phyloP scores from a whole-genome alignment of 495 filamentous ascomycete species.

The Tuber melanosporum region DNA sequence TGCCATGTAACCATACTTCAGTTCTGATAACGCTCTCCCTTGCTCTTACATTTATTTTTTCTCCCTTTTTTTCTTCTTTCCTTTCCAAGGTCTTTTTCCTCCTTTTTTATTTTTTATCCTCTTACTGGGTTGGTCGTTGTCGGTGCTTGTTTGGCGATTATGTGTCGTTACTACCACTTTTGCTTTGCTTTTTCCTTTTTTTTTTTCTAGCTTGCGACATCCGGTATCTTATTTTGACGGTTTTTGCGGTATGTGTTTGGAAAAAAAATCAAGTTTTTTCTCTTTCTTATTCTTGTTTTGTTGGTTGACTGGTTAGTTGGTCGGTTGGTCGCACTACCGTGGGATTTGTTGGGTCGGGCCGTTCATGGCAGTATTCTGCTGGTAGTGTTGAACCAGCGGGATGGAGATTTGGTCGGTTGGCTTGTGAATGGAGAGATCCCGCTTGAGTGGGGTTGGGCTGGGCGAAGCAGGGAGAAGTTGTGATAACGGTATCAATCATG shows the following conservation, averaged over 20 bases:
- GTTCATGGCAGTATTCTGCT: neutral
- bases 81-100: neutral
- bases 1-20: constrained; percentile 38
- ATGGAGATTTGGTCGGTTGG: constrained; percentile 26
- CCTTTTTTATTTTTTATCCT: neutral
- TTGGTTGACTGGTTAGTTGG: neutral
- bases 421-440: constrained; percentile 10
- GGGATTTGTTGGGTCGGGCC: neutral
- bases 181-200: neutral
- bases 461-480: neutral
- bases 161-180: neutral
- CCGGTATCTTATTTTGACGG: constrained; percentile 16
- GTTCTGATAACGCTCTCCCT: constrained; percentile 21
- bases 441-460: neutral
- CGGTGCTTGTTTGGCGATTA: constrained; percentile 1
- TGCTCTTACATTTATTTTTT: neutral
- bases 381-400: neutral
- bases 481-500: neutral
- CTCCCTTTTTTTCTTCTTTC: constrained; percentile 13
- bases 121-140: neutral
- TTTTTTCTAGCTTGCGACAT: neutral
- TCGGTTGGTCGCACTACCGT: neutral
- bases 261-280: neutral
- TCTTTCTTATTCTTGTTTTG: neutral
- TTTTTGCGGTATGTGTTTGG: constrained; percentile 8